phyloP scores from a whole-genome alignment of 495 filamentous ascomycete genomes.

The Aspergillus diversus region DNA sequence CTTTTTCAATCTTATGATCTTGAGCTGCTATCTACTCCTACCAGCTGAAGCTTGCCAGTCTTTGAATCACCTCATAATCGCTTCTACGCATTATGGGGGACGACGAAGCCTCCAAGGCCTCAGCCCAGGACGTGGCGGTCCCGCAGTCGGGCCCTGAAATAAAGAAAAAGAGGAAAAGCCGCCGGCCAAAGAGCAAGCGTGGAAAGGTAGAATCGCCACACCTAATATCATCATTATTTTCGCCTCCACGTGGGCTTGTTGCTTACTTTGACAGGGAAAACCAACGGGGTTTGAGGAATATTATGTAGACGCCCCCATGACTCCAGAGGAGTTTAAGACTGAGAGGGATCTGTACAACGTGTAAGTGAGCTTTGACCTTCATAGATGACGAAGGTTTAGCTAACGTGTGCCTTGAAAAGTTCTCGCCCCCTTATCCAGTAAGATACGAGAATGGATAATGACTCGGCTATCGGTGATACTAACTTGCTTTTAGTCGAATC shows the following conservation, averaged over 20 bases:
- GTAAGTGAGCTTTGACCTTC: constrained; percentile 36
- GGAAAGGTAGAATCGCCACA: constrained; percentile 34
- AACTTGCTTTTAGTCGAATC: constrained; percentile 63
- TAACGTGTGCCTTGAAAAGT: constrained; percentile 34
- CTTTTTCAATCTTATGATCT: no score
- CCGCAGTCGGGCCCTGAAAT: neutral
- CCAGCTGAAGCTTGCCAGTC: no score
- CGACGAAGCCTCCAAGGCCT: no score
- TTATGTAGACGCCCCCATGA: constrained; percentile 77
- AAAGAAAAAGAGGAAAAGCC: constrained; percentile 39
- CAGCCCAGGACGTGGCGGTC: no score
- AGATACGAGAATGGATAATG: constrained; percentile 17
- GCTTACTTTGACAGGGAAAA: constrained; percentile 38
- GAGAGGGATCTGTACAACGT: constrained; percentile 62
- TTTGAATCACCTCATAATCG: no score
- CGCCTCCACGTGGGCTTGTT: neutral
- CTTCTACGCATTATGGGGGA: no score
- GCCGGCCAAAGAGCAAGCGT: constrained; percentile 50
- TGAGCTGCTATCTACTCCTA: no score
- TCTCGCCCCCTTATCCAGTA: constrained; percentile 45
- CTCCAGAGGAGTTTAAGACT: constrained; percentile 62
- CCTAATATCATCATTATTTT: neutral
- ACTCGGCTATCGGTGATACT: constrained; percentile 1
- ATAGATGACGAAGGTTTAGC: constrained; percentile 20
- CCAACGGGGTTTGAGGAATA: constrained; percentile 73